Conservation (phyloP, 352 stramenopile species). For the Phytophthora megakarya region DNA sequence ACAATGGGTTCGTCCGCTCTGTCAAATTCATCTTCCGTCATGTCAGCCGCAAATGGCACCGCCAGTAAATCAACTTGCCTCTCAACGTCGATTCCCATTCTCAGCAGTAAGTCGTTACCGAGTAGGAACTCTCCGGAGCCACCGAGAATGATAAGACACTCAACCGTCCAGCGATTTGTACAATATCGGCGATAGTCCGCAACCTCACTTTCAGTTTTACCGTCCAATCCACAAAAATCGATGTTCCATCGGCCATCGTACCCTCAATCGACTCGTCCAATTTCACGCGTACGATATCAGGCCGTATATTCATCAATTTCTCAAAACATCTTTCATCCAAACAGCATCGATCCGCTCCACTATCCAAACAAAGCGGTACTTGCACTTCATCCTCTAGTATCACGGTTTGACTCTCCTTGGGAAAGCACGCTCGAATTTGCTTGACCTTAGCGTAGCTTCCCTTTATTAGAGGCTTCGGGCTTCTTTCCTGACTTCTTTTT, state of each 20-base stretch:
- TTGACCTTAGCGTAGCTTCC: slow-evolving; percentile 12
- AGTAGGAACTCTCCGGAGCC: slow-evolving; percentile 14
- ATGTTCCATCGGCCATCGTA: slow-evolving; percentile 6
- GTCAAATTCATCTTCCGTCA: slow-evolving; percentile 14
- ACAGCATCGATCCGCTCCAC: slow-evolving; percentile 3
- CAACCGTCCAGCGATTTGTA: slow-evolving; percentile 13
- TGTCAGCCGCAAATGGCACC: background rate
- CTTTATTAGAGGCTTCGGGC: background rate
- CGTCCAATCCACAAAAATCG: slow-evolving; percentile 10
- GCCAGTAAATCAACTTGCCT: slow-evolving; percentile 6
- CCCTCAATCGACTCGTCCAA: background rate
- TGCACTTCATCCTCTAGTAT: slow-evolving; percentile 8
- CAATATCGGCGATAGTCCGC: slow-evolving; percentile 5
- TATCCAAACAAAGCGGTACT: slow-evolving; percentile 13
- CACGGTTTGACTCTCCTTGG: background rate
- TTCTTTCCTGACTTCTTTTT: background rate
- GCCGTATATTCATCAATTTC: background rate
- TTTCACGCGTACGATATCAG: background rate
- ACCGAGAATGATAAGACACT: slow-evolving; percentile 23
- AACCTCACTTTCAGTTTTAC: slow-evolving; percentile 16
- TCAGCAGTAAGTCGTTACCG: slow-evolving; percentile 18
- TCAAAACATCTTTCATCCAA: slow-evolving; percentile 3
- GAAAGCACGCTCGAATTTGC: background rate
- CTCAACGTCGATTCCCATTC: slow-evolving; percentile 17
- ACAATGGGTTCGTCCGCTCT: slow-evolving; percentile 4